phyloP scores from a whole-genome alignment of 1,284 basidiomycete species.

The Puccinia coronata region DNA sequence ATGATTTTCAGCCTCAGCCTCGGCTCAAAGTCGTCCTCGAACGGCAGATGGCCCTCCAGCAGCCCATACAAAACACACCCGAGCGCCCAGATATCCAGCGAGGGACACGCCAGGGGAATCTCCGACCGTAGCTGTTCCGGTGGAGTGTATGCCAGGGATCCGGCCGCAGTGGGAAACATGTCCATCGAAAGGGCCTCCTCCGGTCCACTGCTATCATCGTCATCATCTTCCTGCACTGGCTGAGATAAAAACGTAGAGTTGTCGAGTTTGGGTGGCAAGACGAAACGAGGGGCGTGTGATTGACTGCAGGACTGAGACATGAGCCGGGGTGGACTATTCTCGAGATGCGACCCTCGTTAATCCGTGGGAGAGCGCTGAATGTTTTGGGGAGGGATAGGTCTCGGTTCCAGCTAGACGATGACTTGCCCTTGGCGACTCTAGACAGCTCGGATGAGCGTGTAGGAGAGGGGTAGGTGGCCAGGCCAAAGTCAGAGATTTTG shows the following conservation, averaged over 20 bases:
- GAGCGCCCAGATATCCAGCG: slow-evolving; percentile 81
- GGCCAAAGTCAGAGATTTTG: slow-evolving; percentile 79
- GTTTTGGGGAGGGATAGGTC: slow-evolving; percentile 37
- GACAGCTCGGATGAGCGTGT: slow-evolving; percentile 61
- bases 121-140: slow-evolving; percentile 71
- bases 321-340: background rate
- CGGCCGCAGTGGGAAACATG: slow-evolving; percentile 68
- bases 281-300: background rate
- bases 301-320: background rate
- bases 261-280: background rate
- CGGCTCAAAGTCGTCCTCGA: slow-evolving; percentile 82
- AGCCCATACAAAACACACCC: slow-evolving; percentile 82
- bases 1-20: slow-evolving; percentile 86
- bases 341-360: slow-evolving; percentile 23
- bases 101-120: slow-evolving; percentile 63
- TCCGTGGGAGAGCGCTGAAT: slow-evolving; percentile 22
- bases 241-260: slow-evolving; percentile 12
- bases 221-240: slow-evolving; percentile 13
- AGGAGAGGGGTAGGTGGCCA: slow-evolving; percentile 63
- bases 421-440: slow-evolving; percentile 12
- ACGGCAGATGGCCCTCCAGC: slow-evolving; percentile 76
- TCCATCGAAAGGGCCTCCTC: slow-evolving; percentile 51
- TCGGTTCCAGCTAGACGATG: slow-evolving; percentile 11
- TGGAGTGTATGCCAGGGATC: slow-evolving; percentile 84
- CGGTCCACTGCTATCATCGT: slow-evolving; percentile 16